Conservation (phyloP, 2,329 filamentous ascomycete species). For the Trichoderma breve region DNA sequence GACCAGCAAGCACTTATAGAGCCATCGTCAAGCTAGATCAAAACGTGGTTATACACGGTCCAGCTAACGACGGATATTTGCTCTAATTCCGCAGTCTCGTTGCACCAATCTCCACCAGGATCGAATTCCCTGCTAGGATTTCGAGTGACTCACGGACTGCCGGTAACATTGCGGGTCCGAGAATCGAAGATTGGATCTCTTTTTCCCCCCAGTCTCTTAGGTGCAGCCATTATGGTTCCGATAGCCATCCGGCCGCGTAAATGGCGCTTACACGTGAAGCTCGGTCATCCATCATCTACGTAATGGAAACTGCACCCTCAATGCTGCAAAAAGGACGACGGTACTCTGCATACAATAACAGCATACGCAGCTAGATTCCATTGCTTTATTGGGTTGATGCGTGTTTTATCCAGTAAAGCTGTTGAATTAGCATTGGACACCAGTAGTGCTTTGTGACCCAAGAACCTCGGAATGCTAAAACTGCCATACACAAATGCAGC, state of each 20-base stretch:
- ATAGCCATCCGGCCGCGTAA: background rate
- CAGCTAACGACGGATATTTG: background rate
- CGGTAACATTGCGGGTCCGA: conserved; percentile 5
- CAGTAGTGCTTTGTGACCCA: background rate
- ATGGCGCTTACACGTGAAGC: background rate
- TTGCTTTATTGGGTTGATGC: background rate
- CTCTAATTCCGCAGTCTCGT: background rate
- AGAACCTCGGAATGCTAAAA: background rate
- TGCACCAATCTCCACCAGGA: background rate
- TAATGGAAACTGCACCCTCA: background rate
- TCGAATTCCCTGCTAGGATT: background rate
- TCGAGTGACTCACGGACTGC: conserved; percentile 3
- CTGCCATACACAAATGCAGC: background rate
- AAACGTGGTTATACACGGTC: background rate
- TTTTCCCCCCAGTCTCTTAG: background rate
- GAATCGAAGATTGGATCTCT: background rate
- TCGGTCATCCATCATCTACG: background rate
- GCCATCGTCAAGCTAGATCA: background rate
- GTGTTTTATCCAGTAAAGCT: background rate
- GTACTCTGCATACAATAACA: background rate
- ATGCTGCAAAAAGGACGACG: background rate
- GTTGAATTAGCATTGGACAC: background rate
- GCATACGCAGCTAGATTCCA: background rate
- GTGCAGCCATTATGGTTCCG: background rate
- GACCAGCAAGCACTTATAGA: background rate